These are phyloP conservation scores for Arctium lappa DNA, from an alignment of 129 eudicot genomes.

Conservation along the genomic window DNA sequence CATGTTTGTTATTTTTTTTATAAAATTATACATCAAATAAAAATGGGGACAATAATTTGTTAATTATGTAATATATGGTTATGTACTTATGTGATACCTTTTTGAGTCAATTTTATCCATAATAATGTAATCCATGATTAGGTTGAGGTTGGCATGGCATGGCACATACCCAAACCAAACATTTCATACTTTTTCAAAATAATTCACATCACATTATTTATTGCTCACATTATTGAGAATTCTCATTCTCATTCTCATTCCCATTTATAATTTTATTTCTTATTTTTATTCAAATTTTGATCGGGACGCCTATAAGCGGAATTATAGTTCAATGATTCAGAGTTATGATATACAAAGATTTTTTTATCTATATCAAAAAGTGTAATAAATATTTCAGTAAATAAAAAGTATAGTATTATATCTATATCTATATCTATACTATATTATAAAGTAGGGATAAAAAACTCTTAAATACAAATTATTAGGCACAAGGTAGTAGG, in stretches of 20 bases:
- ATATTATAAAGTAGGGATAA: no score
- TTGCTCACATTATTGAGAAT: neutral
- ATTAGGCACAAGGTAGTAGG: no score
- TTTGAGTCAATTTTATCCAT: slow-evolving; percentile 16
- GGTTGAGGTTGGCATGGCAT: slow-evolving; percentile 7
- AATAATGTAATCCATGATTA: slow-evolving; percentile 20
- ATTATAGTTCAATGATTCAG: neutral
- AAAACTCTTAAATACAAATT: no score
- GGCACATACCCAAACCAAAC: slow-evolving; percentile 27
- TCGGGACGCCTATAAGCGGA: neutral
- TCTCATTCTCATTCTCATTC: neutral
- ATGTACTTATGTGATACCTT: neutral
- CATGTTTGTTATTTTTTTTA: no score
- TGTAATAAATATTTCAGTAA: no score
- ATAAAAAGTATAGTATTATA: no score
- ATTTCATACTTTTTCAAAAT: slow-evolving; percentile 19
- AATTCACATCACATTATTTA: slow-evolving; percentile 21
- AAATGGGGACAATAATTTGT: neutral
- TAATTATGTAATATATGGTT: slow-evolving; percentile 17
- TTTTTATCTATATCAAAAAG: neutral
- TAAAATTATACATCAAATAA: neutral
- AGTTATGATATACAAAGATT: neutral
- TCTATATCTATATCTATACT: no score
- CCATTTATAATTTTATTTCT: neutral
- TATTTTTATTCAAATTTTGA: neutral